These are phyloP conservation scores for Plenodomus tracheiphilus DNA, from an alignment of 2,329 filamentous ascomycete species.

Conservation along the genomic window DNA sequence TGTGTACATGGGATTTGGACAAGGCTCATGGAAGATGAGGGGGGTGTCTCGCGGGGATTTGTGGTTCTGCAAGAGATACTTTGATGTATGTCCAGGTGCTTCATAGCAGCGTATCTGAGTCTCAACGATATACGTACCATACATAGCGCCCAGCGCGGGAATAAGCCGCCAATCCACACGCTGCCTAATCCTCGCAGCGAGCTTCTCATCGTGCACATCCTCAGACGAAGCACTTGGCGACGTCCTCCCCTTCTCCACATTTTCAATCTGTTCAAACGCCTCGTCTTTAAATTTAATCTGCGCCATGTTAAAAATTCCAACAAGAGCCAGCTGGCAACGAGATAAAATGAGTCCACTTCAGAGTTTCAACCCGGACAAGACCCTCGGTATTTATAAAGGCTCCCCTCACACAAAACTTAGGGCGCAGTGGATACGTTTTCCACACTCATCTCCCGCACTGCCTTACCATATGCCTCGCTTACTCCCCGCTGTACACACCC, in stretches of 20 bases:
- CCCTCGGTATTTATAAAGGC: too few relatives aligned
- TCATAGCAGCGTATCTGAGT: not conserved
- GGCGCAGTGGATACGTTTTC: too few relatives aligned
- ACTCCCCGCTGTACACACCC: not conserved
- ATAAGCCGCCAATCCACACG: slow-evolving; percentile 29
- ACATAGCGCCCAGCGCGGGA: slow-evolving; percentile 28
- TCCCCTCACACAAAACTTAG: too few relatives aligned
- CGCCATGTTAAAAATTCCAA: slow-evolving; percentile 7
- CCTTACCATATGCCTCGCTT: not conserved
- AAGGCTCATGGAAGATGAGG: not conserved
- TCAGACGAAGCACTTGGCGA: slow-evolving; percentile 15
- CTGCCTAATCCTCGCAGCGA: slow-evolving; percentile 24
- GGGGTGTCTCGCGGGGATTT: not conserved
- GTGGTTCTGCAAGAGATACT: not conserved
- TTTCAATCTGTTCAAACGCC: slow-evolving; percentile 17
- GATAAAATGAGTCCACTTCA: not conserved
- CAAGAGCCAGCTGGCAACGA: not conserved
- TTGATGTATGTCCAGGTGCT: not conserved
- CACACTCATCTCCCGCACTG: too few relatives aligned
- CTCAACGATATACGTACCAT: slow-evolving; percentile 21
- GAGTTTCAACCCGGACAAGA: too few relatives aligned
- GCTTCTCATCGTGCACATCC: slow-evolving; percentile 16
- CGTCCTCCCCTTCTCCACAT: slow-evolving; percentile 22
- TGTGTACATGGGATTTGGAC: too few relatives aligned
- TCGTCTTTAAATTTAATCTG: slow-evolving; percentile 19